phyloP scores from a whole-genome alignment of 371 early-diverging fungal species.

The Haplosporangium sp. region DNA sequence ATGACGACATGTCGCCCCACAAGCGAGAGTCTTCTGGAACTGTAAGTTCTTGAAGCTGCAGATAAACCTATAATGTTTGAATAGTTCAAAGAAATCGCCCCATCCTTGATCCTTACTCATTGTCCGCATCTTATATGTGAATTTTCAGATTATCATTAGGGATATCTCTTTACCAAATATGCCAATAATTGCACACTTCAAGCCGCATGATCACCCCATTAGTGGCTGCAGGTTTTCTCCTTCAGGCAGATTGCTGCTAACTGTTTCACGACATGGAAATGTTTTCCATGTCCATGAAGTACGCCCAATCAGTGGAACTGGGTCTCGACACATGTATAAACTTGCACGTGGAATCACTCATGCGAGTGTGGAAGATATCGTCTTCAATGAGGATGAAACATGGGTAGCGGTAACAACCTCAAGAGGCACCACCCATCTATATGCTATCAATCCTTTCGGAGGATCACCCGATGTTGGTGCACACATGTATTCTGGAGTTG shows the following conservation, averaged over 20 bases:
- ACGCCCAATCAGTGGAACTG: conserved; percentile 28
- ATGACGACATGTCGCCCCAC: conserved; percentile 38
- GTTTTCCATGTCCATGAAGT: conserved; percentile 78
- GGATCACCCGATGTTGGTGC: conserved; percentile 74
- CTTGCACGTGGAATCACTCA: conserved; percentile 84
- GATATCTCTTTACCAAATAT: conserved; percentile 54
- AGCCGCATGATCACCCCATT: conserved; percentile 80
- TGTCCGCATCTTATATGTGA: neutral
- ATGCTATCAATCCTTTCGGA: conserved; percentile 78
- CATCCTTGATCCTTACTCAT: too few relatives aligned
- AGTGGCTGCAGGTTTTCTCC: conserved; percentile 73
- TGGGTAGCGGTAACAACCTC: conserved; percentile 86
- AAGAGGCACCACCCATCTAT: conserved; percentile 84
- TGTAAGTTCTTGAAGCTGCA: conserved; percentile 17
- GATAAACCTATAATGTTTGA: neutral
- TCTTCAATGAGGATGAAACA: conserved; percentile 77
- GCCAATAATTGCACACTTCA: conserved; percentile 77
- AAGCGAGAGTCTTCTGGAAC: conserved; percentile 50
- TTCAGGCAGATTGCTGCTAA: conserved; percentile 76
- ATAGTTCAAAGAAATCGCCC: neutral
- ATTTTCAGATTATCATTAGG: conserved; percentile 62
- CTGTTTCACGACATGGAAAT: conserved; percentile 81
- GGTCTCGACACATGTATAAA: conserved; percentile 71
- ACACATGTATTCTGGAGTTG: conserved; percentile 60
- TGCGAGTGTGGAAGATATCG: conserved; percentile 79